A percentile compares a stretch with the other conserved stretches of the same genome.
Conservation (phyloP, 140 eudicot genomes). For the Ambrosia hybrid region DNA sequence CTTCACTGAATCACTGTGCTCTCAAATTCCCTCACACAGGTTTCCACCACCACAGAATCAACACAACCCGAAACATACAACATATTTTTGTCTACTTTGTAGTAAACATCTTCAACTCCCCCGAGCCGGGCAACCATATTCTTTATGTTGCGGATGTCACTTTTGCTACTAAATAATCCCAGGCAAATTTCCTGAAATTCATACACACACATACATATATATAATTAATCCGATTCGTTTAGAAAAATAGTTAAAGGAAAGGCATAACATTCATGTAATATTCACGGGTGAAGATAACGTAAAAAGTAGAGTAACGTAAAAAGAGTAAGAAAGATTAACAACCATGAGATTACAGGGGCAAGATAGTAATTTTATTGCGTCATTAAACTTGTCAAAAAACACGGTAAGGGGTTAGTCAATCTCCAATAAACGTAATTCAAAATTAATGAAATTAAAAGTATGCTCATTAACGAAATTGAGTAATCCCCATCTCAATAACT, state of each 20-base stretch:
- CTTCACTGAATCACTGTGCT: neutral
- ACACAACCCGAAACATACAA: constrained; percentile 3
- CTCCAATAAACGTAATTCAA: too few relatives aligned
- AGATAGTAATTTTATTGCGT: too few relatives aligned
- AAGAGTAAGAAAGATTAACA: too few relatives aligned
- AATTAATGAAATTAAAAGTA: too few relatives aligned
- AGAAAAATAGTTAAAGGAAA: neutral
- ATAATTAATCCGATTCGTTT: neutral
- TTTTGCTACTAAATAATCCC: neutral
- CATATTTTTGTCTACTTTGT: neutral
- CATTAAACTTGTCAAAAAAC: too few relatives aligned
- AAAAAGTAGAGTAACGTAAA: too few relatives aligned
- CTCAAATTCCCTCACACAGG: constrained; percentile 15
- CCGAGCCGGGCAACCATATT: neutral
- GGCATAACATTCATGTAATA: neutral
- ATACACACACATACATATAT: neutral
- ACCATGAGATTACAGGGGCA: too few relatives aligned
- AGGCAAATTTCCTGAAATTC: neutral
- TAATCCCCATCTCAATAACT: too few relatives aligned
- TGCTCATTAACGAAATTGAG: too few relatives aligned
- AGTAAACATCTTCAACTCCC: constrained; percentile 2
- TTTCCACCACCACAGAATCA: constrained; percentile 9
- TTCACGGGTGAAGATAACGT: neutral
- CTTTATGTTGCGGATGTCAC: constrained; percentile 2
- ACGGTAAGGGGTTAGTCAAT: too few relatives aligned